Evolutionary conservation across 2,329 filamentous ascomycete species (phyloP).

Genomic region (Aspergillus clavatus): DNA sequence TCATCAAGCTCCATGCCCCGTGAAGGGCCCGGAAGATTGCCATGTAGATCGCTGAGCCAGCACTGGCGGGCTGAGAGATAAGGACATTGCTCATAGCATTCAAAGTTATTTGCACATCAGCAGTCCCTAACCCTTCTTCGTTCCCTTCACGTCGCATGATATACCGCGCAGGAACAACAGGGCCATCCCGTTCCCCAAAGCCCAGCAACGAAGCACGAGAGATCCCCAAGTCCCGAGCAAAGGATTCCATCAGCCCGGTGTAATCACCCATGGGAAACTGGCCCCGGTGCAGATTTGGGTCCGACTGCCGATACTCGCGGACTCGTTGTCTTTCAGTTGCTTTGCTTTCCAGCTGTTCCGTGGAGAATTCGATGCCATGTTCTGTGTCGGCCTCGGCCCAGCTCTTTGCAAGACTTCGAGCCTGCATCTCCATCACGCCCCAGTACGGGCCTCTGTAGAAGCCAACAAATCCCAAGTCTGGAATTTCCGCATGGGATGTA

Average conservation of each 20-base stretch:
- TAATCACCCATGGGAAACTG: conserved; percentile 87
- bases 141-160: neutral
- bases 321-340: conserved; percentile 21
- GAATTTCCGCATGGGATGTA: conserved; percentile 56
- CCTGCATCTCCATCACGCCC: conserved; percentile 85
- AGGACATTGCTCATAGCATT: conserved; percentile 39
- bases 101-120: conserved; percentile 44
- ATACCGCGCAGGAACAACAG: conserved; percentile 55
- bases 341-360: conserved; percentile 19
- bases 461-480: conserved; percentile 70
- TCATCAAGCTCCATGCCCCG: conserved; percentile 59
- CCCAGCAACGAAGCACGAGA: conserved; percentile 36
- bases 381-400: conserved; percentile 45
- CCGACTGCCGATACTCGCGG: conserved; percentile 17
- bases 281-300: conserved; percentile 33
- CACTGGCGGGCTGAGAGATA: conserved; percentile 40
- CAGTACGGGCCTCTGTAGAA: conserved; percentile 83
- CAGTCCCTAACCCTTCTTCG: neutral
- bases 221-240: conserved; percentile 57
- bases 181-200: conserved; percentile 32
- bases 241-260: conserved; percentile 67
- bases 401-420: conserved; percentile 58
- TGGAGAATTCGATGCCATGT: neutral
- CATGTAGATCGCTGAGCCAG: conserved; percentile 53
- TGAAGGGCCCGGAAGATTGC: conserved; percentile 68